Base-by-base conservation (phyloP, 2,329 filamentous ascomycete genomes). In the Claviceps paspali region DNA sequence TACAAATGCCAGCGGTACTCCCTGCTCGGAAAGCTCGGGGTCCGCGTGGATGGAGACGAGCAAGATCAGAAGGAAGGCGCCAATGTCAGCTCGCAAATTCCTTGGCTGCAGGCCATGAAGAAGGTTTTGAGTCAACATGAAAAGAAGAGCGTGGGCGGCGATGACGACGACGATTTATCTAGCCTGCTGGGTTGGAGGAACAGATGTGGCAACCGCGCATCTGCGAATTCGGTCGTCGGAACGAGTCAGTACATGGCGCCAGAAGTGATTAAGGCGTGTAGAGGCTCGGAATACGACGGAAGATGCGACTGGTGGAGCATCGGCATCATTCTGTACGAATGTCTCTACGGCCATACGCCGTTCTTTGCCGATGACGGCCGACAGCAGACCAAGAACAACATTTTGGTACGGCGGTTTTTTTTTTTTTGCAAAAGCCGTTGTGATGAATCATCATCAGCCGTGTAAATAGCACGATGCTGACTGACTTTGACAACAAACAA, bases 241-340 rank as follows among this genome's bases (percentile, higher is more conserved):
- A 96, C 91, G 2, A 94, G 86, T 54, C 88, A 95, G 53, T 96
- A 96, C 62, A 96, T 95, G 91, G 88, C 91, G 1, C 88, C 88
- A 2, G 91, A 96, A 62, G 83, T 96, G 84, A 87, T 21, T 72
- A 85, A 34, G 62, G 45, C 39, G 33, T 41, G 39, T 17, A 40
- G 39, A 19, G 43, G 43, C 29, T 39, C 28, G 17, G 45, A 70
- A 27, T 96, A 96, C 55, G 91, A 96, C 59, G 88, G 83, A 22
- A 72, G 88, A 51, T 96, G 88, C 59, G 88, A 96, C 59, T 96
- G 73, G 85, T 96, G 83, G 88, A 95, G 87, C 59, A 74, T 96
- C 48, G 88, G 86, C 37, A 77, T 96, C 52, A 95, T 96, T 52
- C 60, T 96, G 39, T 96, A 84, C 51, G 88, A 96, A 68, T 95